These are phyloP conservation scores for Trypanosoma vivax DNA, from an alignment of 208 protist species.

Conservation along the genomic window DNA sequence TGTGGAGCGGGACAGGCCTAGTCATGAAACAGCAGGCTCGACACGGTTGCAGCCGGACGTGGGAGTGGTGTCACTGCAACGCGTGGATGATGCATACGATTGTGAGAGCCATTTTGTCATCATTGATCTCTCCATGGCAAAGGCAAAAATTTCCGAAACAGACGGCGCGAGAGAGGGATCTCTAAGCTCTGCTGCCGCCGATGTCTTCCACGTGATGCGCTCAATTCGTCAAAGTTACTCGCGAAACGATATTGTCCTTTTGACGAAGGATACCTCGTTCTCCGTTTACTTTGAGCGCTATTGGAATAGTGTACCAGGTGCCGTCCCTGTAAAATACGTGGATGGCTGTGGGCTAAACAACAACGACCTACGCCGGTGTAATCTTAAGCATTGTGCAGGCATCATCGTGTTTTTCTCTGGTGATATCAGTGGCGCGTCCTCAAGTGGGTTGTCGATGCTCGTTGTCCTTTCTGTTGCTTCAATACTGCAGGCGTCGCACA, in stretches of 20 bases:
- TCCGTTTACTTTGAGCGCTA: slow-evolving; percentile 66
- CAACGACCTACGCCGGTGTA: slow-evolving; percentile 60
- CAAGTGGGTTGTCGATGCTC: slow-evolving; percentile 78
- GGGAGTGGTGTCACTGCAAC: slow-evolving; percentile 16
- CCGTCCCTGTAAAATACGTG: slow-evolving; percentile 54
- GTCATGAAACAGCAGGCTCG: background rate
- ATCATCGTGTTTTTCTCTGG: slow-evolving; percentile 68
- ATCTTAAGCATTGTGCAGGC: slow-evolving; percentile 59
- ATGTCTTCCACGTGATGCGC: slow-evolving; percentile 55
- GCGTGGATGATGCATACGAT: slow-evolving; percentile 56
- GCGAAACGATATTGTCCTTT: slow-evolving; percentile 62
- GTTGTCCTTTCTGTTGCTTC: slow-evolving; percentile 64
- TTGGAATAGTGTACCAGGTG: slow-evolving; percentile 24
- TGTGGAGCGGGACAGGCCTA: no score
- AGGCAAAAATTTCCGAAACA: slow-evolving; percentile 44
- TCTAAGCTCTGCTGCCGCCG: slow-evolving; percentile 45
- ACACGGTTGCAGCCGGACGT: background rate
- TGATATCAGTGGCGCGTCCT: slow-evolving; percentile 68
- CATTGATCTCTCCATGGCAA: slow-evolving; percentile 68
- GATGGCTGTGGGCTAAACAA: slow-evolving; percentile 67
- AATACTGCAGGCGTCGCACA: slow-evolving; percentile 48
- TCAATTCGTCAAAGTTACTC: slow-evolving; percentile 62
- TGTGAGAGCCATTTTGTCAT: slow-evolving; percentile 72
- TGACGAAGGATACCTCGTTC: slow-evolving; percentile 69
- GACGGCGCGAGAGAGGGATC: slow-evolving; percentile 52